A percentile compares a stretch with the other conserved stretches of the same genome.
phyloP scores from a whole-genome alignment of 116 monocot species.

The Zostera marina region DNA sequence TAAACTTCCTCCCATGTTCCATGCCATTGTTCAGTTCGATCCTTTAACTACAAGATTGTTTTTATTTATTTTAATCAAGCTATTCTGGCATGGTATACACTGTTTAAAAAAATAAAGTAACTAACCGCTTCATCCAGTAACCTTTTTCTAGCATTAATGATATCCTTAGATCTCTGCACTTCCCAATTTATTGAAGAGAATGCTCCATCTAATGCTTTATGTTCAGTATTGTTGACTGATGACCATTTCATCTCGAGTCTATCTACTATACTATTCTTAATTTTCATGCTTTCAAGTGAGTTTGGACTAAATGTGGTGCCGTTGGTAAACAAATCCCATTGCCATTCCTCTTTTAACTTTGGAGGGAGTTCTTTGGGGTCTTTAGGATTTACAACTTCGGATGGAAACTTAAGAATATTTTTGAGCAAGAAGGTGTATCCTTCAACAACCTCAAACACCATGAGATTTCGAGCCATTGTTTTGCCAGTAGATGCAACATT shows the following conservation, averaged over 20 bases:
- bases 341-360: slow-evolving; percentile 55
- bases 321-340: slow-evolving; percentile 62
- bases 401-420: slow-evolving; percentile 60
- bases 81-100: too few relatives aligned
- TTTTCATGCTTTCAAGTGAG: slow-evolving; percentile 9
- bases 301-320: slow-evolving; percentile 7
- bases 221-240: slow-evolving; percentile 7
- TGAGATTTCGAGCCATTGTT: slow-evolving; percentile 46
- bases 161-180: slow-evolving; percentile 48
- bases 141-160: slow-evolving; percentile 30
- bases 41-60: slow-evolving; percentile 59
- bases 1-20: slow-evolving; percentile 99
- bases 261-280: slow-evolving; percentile 25
- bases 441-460: slow-evolving; percentile 70
- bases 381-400: slow-evolving; percentile 49
- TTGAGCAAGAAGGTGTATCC: slow-evolving; percentile 61
- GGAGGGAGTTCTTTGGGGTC: slow-evolving; percentile 32
- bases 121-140: slow-evolving; percentile 85
- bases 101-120: too few relatives aligned
- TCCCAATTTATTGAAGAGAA: slow-evolving; percentile 54
- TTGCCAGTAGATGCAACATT: slow-evolving; percentile 46
- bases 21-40: slow-evolving; percentile 63
- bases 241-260: slow-evolving; percentile 43
- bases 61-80: background rate
- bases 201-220: slow-evolving; percentile 25